A percentile compares a stretch with the other conserved stretches of the same genome.
Conservation (phyloP, 2,329 filamentous ascomycete genomes). For the Didymella exigua region DNA sequence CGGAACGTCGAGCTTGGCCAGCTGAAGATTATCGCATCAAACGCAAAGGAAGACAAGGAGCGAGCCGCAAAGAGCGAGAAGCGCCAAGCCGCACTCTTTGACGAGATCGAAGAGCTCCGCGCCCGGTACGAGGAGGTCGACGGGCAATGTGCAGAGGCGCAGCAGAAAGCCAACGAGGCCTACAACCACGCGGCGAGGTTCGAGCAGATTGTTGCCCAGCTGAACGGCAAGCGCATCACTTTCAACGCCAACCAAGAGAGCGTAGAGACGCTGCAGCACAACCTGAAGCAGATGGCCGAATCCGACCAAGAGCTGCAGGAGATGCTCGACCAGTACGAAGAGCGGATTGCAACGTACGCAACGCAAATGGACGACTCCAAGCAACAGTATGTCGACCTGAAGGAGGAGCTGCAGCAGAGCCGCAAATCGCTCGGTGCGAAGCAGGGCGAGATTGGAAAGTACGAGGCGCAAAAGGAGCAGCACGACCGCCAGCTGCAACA, state of each 20-base stretch:
- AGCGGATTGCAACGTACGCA: constrained; percentile 69
- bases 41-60: constrained; percentile 84
- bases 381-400: constrained; percentile 69
- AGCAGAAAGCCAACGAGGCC: constrained; percentile 65
- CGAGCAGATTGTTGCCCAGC: constrained; percentile 72
- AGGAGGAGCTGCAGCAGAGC: constrained; percentile 54
- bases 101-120: constrained; percentile 64
- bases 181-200: constrained; percentile 76
- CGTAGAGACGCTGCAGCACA: constrained; percentile 70
- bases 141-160: constrained; percentile 41
- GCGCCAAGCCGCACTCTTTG: constrained; percentile 64
- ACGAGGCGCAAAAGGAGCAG: constrained; percentile 83
- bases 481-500: constrained; percentile 79
- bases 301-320: constrained; percentile 76
- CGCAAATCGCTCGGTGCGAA: constrained; percentile 54
- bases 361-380: constrained; percentile 68
- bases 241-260: constrained; percentile 72
- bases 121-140: constrained; percentile 37
- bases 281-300: constrained; percentile 78
- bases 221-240: constrained; percentile 78
- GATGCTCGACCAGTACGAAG: constrained; percentile 77
- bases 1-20: constrained; percentile 76
- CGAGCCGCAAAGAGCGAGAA: constrained; percentile 69
- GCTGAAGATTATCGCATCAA: constrained; percentile 74
- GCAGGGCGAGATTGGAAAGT: constrained; percentile 71